These are phyloP conservation scores for Diaporthe amygdali DNA, from an alignment of 2,329 filamentous ascomycete genomes.

Conservation along the genomic window DNA sequence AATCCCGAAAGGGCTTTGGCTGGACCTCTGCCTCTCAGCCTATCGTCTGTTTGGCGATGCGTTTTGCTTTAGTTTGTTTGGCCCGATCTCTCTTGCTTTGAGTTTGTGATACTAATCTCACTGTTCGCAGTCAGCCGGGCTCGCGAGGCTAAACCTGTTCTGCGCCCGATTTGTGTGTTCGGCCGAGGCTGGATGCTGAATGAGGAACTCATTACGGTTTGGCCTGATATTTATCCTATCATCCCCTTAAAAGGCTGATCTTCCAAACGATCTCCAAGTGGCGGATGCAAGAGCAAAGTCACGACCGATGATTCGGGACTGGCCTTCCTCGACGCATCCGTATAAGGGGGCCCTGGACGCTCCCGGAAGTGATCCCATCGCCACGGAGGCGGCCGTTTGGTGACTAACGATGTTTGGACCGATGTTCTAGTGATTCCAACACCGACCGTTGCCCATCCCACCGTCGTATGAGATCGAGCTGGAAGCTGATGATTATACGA, in stretches of 20 bases:
- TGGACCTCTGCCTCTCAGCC: not conserved
- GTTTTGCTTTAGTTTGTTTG: slow-evolving; percentile 2
- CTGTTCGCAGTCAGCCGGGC: not conserved
- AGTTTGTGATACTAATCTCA: not conserved
- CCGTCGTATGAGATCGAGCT: not conserved
- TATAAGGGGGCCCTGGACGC: not conserved
- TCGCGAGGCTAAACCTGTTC: no score
- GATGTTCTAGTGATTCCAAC: not conserved
- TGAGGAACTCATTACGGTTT: slow-evolving; percentile 1
- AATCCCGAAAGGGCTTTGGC: not conserved
- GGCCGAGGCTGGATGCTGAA: not conserved
- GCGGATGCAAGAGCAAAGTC: not conserved
- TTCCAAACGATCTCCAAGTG: slow-evolving; percentile 1
- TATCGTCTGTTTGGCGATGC: not conserved
- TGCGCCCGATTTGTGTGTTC: not conserved
- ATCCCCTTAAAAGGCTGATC: not conserved
- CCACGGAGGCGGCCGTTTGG: not conserved
- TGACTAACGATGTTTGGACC: not conserved
- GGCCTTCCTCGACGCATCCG: not conserved
- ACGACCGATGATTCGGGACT: slow-evolving; percentile 8
- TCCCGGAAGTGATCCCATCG: not conserved
- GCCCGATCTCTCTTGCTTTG: not conserved
- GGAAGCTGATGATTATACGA: not conserved
- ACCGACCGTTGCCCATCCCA: not conserved
- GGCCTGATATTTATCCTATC: slow-evolving; percentile 10